Percentiles rank a stretch among this genome's conserved stretches.
phyloP scores from a whole-genome alignment of 306 rosid species.

The Herpetospermum pedunculosum region DNA sequence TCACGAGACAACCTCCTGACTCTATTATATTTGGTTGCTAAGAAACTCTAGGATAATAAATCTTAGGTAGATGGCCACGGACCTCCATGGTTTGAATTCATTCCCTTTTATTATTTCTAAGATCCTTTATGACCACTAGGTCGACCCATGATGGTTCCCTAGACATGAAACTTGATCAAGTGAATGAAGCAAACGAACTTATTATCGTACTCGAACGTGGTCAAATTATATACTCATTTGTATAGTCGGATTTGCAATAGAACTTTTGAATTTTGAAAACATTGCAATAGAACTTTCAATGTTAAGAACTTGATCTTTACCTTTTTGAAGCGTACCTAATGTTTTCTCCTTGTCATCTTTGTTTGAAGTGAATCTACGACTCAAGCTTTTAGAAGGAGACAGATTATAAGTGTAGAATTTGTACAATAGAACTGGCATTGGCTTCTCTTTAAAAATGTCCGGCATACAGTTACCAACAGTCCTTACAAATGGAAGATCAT shows the following conservation, averaged over 20 bases:
- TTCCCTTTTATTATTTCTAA: too few species aligned
- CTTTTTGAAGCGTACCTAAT: background rate
- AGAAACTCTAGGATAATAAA: too few species aligned
- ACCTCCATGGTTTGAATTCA: too few species aligned
- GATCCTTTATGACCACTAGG: too few species aligned
- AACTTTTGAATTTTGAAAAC: too few species aligned
- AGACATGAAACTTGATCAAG: background rate
- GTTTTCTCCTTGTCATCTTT: background rate
- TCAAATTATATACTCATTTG: background rate
- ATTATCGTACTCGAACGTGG: background rate
- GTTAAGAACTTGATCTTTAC: background rate
- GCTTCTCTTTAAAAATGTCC: conserved; percentile 22
- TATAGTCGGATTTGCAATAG: background rate
- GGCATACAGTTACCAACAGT: conserved; percentile 5
- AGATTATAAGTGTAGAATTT: conserved; percentile 19
- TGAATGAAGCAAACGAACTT: background rate
- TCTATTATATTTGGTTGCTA: too few species aligned
- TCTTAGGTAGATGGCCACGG: too few species aligned
- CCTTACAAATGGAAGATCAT: background rate
- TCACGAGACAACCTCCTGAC: too few species aligned
- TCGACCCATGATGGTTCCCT: too few species aligned
- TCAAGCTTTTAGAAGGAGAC: conserved; percentile 14
- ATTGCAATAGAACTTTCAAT: too few species aligned
- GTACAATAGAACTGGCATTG: conserved; percentile 37
- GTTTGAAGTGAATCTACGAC: background rate